Percentiles rank a stretch among this genome's conserved stretches.
Conservation (phyloP, 176 grass and related monocot species). For the Paspalum vaginatum region DNA sequence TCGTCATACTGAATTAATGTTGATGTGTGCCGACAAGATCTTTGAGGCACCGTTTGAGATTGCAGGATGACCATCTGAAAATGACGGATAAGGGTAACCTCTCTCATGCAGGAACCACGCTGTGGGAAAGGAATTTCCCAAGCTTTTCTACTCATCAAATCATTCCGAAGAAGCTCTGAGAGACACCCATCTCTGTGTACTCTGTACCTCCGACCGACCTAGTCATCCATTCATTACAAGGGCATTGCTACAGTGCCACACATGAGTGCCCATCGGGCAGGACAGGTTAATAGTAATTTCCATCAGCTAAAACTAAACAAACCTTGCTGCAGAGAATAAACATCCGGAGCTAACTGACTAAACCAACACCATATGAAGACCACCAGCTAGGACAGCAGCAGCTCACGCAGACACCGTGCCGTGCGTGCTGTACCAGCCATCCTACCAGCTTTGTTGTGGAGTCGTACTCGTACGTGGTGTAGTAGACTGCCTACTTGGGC, state of each 20-base stretch:
- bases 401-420: neutral
- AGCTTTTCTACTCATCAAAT: neutral
- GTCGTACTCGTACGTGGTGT: neutral
- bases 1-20: neutral
- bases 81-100: neutral
- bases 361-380: neutral
- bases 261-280: neutral
- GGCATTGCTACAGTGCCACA: neutral
- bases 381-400: neutral
- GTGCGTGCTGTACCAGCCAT: neutral
- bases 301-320: slow-evolving; percentile 1
- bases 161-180: neutral
- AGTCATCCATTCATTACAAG: neutral
- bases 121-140: neutral
- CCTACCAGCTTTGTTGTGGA: neutral
- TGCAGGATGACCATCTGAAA: neutral
- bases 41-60: neutral
- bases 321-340: slow-evolving; percentile 5
- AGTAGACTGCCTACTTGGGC: neutral
- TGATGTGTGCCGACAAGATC: neutral
- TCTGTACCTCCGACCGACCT: neutral
- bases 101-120: neutral
- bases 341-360: slow-evolving; percentile 16
- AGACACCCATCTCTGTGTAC: neutral
- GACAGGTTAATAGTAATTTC: neutral